Percentiles rank a stretch among this genome's conserved stretches.
These are phyloP conservation scores for Colletotrichum sidae DNA, from an alignment of 2,329 filamentous ascomycete genomes.

Conservation along the genomic window DNA sequence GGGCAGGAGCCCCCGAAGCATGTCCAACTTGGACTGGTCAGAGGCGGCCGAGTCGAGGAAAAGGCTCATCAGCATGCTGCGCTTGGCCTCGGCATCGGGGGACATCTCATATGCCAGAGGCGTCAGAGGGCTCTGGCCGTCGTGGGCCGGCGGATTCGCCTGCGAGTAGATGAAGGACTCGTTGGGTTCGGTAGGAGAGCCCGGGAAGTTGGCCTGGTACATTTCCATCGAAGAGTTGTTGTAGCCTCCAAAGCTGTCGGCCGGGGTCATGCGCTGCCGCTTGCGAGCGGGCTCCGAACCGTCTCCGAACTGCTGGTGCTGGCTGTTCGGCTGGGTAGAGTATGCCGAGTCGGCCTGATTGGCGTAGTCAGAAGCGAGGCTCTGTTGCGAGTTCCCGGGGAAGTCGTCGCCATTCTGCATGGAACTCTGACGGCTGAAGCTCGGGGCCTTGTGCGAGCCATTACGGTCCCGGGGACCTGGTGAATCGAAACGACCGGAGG, in stretches of 20 bases:
- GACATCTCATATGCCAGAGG: constrained; percentile 73
- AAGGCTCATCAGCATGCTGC: constrained; percentile 82
- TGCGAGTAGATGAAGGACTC: constrained; percentile 80
- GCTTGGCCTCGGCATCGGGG: constrained; percentile 80
- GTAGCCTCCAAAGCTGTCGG: constrained; percentile 68
- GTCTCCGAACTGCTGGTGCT: constrained; percentile 37
- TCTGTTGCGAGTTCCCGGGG: constrained; percentile 85
- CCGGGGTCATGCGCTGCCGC: constrained; percentile 72
- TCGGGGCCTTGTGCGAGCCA: constrained; percentile 73
- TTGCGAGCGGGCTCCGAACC: constrained; percentile 84
- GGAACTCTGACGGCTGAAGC: constrained; percentile 78
- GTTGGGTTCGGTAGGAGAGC: constrained; percentile 84
- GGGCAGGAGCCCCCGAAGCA: constrained; percentile 79
- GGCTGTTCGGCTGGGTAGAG: constrained; percentile 65
- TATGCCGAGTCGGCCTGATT: constrained; percentile 79
- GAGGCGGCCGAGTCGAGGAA: constrained; percentile 80
- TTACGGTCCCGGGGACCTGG: constrained; percentile 77
- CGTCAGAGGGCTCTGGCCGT: constrained; percentile 69
- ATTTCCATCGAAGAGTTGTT: constrained; percentile 58
- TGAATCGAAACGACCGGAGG: constrained; percentile 85
- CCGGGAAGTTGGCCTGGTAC: constrained; percentile 64
- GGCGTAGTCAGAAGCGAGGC: constrained; percentile 79
- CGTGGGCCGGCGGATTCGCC: constrained; percentile 48
- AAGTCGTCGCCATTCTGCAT: constrained; percentile 77
- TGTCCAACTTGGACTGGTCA: constrained; percentile 80